phyloP scores from a whole-genome alignment of 2,329 filamentous ascomycete genomes.

The Aspergillus vadensis region DNA sequence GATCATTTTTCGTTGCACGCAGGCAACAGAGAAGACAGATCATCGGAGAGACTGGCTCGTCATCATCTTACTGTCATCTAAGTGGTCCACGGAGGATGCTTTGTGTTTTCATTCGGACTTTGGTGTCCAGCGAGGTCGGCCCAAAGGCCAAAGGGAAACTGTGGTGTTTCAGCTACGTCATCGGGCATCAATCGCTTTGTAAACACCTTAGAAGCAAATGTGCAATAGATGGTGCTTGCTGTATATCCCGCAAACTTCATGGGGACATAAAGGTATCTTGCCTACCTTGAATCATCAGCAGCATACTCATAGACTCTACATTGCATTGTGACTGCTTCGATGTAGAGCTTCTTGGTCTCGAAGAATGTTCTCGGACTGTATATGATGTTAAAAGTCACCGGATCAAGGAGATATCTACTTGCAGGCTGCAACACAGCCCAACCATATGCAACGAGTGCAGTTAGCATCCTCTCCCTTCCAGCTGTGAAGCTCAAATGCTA shows the following conservation, averaged over 20 bases:
- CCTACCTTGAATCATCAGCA: not conserved
- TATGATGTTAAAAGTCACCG: not conserved
- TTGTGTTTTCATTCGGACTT: slow-evolving; percentile 2
- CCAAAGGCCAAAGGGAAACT: slow-evolving; percentile 5
- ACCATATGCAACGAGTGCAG: slow-evolving; percentile 3
- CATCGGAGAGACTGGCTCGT: slow-evolving; percentile 3
- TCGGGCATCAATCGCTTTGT: slow-evolving; percentile 24
- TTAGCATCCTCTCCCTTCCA: slow-evolving; percentile 2
- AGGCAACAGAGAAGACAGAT: slow-evolving; percentile 10
- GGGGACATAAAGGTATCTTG: not conserved
- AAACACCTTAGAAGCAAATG: slow-evolving; percentile 11
- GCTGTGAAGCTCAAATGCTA: not conserved
- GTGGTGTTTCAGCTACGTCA: slow-evolving; percentile 23
- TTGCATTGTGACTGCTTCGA: slow-evolving; percentile 1
- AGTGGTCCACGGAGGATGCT: slow-evolving; percentile 10
- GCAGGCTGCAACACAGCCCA: slow-evolving; percentile 12
- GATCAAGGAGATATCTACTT: not conserved
- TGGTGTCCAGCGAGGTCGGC: slow-evolving; percentile 3
- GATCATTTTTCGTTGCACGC: slow-evolving; percentile 7
- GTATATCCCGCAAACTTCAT: slow-evolving; percentile 9
- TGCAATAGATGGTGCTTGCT: slow-evolving; percentile 7
- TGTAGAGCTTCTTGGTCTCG: not conserved
- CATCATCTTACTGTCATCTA: not conserved
- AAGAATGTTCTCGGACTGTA: not conserved
- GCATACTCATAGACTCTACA: not conserved